Evolutionary conservation across 306 rosid species (phyloP), one percentile per base, ranked within the genome.

Genomic region (Trichosanthes cucumerina): DNA sequence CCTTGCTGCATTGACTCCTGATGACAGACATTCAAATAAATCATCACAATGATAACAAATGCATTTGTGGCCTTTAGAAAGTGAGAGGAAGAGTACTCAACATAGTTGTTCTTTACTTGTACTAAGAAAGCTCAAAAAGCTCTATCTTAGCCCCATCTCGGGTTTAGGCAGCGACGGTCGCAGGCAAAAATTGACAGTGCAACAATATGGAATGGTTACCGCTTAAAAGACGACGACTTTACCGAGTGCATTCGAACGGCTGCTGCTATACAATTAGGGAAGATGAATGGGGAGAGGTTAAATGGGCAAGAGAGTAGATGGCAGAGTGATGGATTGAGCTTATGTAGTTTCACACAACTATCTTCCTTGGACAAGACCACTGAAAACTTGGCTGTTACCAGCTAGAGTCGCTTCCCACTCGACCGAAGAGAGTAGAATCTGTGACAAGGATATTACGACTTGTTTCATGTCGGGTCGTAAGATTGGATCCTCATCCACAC

Each of bases 371-470:
- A 87, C 99, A 84, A 92, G 99, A 28, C 99, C 99, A 86, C 99
- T 92, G 81, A 95, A 95, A 60, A 95, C 97, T 81, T 95, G 99
- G 85, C 99, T 95, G 83, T 90, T 95, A 76, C 99, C 99, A 7
- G 99, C 97, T 14, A 95, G 96, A 83, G 99, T 95, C 14, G 99
- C 97, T 88, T 95, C 99, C 99, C 99, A 95, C 85, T 95, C 99
- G 68, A 95, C 83, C 6, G 99, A 91, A 71, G 97, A 91, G 14
- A 95, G 88, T 16, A 91, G 92, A 78, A 92, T 88, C 75, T 95
- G 99, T n/a, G 99, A 95, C 80, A 92, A 82, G 9, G 99, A 87
- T 68, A 95, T 95, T 86, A 92, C 97, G 3, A 89, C 78, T 79
- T 89, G 91, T 58, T 90, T 92, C 99, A 95, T 92, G 79, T 95